These are phyloP conservation scores for Fusarium oxysporum DNA, from an alignment of 2,329 filamentous ascomycete species.

Conservation along the genomic window DNA sequence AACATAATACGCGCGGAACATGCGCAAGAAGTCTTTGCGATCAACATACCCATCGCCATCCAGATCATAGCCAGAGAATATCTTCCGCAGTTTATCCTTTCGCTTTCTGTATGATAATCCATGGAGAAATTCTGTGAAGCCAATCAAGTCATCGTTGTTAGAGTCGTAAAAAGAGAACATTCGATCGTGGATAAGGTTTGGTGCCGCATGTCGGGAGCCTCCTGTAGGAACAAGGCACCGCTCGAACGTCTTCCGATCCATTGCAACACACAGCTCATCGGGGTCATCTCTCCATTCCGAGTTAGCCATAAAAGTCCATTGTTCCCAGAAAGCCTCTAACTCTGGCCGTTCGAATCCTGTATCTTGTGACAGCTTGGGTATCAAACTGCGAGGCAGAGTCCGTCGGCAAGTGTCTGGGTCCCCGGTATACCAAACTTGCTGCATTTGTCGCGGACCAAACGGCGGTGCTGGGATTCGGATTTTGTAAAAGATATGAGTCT, in stretches of 20 bases:
- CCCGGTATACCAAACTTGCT: conserved; percentile 88
- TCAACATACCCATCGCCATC: conserved; percentile 88
- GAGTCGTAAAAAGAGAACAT: conserved; percentile 98
- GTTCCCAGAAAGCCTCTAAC: conserved; percentile 94
- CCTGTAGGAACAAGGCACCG: conserved; percentile 89
- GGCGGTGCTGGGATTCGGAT: conserved; percentile 90
- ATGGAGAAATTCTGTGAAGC: conserved; percentile 90
- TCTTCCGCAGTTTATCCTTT: conserved; percentile 76
- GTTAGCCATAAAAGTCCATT: conserved; percentile 94
- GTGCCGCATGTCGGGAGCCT: conserved; percentile 78
- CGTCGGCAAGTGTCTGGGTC: conserved; percentile 79
- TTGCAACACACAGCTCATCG: conserved; percentile 80
- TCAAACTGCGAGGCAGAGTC: conserved; percentile 74
- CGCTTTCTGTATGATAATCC: conserved; percentile 79
- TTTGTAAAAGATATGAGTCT: conserved; percentile 97
- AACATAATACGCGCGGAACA: conserved; percentile 93
- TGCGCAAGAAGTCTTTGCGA: conserved; percentile 86
- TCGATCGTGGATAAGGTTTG: conserved; percentile 93
- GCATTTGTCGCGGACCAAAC: conserved; percentile 82
- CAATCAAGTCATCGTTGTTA: conserved; percentile 88
- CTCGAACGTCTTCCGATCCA: conserved; percentile 94
- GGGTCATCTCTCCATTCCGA: conserved; percentile 86
- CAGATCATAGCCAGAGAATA: conserved; percentile 92
- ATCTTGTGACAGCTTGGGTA: conserved; percentile 75
- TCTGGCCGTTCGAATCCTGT: conserved; percentile 87